Evolutionary conservation across 2,329 filamentous ascomycete species (phyloP).

Genomic region (Hirsutella minnesotensis): DNA sequence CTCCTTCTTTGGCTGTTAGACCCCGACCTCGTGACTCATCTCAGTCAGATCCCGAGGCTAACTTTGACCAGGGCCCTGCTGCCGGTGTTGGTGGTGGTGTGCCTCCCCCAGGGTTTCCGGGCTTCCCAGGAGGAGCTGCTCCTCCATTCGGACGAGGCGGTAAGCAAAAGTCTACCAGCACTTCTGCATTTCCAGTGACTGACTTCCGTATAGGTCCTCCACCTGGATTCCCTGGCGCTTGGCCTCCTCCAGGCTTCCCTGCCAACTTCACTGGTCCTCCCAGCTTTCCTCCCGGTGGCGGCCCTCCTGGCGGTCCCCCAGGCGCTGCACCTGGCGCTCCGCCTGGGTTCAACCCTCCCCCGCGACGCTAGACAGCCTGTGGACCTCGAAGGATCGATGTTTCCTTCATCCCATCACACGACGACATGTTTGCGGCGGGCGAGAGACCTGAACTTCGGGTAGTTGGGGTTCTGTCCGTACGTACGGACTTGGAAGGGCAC

Average conservation of each 20-base stretch:
- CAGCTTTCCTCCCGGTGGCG: conserved; percentile 8
- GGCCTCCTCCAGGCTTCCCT: conserved; percentile 3
- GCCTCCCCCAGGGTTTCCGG: conserved; percentile 50
- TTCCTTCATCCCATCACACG: conserved; percentile 10
- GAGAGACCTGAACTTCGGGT: conserved; percentile 11
- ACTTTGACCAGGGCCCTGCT: conserved; percentile 53
- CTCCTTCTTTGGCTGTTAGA: conserved; percentile 62
- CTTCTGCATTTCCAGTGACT: conserved; percentile 11
- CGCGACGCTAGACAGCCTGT: conserved; percentile 37
- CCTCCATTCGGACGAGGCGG: conserved; percentile 39
- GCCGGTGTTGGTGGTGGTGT: conserved; percentile 68
- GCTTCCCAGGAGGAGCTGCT: conserved; percentile 33
- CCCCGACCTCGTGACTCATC: neutral
- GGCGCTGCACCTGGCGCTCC: conserved; percentile 37
- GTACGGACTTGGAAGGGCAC: conserved; percentile 1
- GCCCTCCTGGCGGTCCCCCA: conserved; percentile 7
- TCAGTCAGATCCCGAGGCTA: conserved; percentile 6
- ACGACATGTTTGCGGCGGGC: conserved; percentile 12
- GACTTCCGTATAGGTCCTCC: conserved; percentile 28
- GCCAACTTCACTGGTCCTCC: conserved; percentile 4
- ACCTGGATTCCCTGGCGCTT: conserved; percentile 33
- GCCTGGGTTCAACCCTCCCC: conserved; percentile 67
- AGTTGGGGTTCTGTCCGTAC: neutral
- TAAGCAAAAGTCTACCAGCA: conserved; percentile 23
- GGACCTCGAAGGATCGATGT: conserved; percentile 13